These are phyloP conservation scores for Lepidium aucheri DNA, from an alignment of 345 rosid genomes.

Conservation along the genomic window DNA sequence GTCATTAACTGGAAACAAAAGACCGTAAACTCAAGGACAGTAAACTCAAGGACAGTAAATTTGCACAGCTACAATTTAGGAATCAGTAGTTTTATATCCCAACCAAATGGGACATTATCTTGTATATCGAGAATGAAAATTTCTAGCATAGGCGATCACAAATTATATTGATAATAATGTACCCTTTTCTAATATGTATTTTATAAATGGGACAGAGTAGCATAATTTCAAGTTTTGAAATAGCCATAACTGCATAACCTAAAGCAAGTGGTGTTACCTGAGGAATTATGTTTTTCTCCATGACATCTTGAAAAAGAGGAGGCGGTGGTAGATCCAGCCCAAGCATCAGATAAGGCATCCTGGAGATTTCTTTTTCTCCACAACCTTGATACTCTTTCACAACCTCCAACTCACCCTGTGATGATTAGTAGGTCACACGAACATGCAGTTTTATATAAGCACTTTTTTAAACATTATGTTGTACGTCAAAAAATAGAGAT, in stretches of 20 bases:
- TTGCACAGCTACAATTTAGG: neutral
- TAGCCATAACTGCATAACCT: neutral
- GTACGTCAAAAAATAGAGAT: neutral
- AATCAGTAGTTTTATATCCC: neutral
- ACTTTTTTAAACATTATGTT: neutral
- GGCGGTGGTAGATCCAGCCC: constrained; percentile 98
- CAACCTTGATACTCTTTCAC: constrained; percentile 61
- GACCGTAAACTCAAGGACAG: too few species aligned
- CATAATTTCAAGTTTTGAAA: neutral
- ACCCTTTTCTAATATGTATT: neutral
- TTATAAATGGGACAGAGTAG: neutral
- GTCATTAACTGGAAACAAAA: neutral
- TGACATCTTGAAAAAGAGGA: constrained; percentile 91
- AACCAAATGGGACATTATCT: neutral
- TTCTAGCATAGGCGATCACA: neutral
- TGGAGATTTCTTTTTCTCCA: constrained; percentile 46
- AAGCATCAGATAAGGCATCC: constrained; percentile 93
- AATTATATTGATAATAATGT: neutral
- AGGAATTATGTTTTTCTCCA: constrained; percentile 98
- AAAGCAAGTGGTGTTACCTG: constrained; percentile 33
- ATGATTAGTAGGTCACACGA: neutral
- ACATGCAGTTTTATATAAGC: neutral
- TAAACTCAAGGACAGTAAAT: neutral
- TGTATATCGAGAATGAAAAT: neutral
- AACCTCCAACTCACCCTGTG: constrained; percentile 90